Evolutionary conservation across 176 grass and related monocot genomes (phyloP).

Genomic region (Dactylis glomerata): DNA sequence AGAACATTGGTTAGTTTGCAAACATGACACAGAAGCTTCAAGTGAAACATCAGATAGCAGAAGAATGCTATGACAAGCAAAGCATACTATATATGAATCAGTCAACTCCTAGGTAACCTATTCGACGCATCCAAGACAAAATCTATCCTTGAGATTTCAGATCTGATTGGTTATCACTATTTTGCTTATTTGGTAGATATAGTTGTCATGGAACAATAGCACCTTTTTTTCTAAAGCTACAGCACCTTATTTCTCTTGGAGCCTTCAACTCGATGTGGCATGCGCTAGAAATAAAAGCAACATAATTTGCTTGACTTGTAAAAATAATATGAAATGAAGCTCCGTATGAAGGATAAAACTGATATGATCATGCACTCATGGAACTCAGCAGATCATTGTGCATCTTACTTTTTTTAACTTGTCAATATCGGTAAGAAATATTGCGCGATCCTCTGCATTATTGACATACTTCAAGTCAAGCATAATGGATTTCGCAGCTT

Average conservation of each 20-base stretch:
- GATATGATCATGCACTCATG: constrained; percentile 15
- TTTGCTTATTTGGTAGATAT: not conserved
- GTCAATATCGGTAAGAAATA: constrained; percentile 75
- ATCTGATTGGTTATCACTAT: not conserved
- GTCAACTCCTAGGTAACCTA: not conserved
- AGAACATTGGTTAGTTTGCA: constrained; percentile 24
- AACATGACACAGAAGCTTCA: constrained; percentile 26
- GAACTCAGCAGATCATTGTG: not conserved
- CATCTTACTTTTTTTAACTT: constrained; percentile 72
- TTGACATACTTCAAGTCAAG: constrained; percentile 75
- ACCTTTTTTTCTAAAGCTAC: not conserved
- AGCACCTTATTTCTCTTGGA: constrained; percentile 6
- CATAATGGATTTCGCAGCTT: constrained; percentile 79
- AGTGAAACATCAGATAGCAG: not conserved
- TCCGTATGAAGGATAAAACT: not conserved
- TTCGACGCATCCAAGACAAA: not conserved
- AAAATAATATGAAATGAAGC: not conserved
- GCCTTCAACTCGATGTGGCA: not conserved
- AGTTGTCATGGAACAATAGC: constrained; percentile 3
- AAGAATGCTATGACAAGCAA: not conserved
- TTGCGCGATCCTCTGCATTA: constrained; percentile 75
- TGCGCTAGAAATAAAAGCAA: not conserved
- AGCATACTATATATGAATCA: constrained; percentile 1
- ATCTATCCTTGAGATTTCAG: constrained; percentile 4
- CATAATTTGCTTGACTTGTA: not conserved